These are phyloP conservation scores for Monilinia vaccinii-corymbosi DNA, from an alignment of 2,329 filamentous ascomycete genomes.

Conservation along the genomic window DNA sequence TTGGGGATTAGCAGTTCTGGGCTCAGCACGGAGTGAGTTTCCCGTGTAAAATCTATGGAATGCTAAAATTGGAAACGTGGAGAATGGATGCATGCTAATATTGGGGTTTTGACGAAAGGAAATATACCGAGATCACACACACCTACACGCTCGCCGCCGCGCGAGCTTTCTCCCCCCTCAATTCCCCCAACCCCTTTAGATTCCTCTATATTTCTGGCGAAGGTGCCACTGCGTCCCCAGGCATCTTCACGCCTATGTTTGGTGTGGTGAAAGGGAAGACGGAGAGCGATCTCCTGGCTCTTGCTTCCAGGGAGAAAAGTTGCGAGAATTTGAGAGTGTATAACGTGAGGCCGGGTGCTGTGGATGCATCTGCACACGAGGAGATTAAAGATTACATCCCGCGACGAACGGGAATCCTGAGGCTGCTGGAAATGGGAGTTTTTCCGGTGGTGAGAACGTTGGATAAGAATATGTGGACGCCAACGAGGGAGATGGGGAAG, in stretches of 20 bases:
- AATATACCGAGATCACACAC: conserved; percentile 61
- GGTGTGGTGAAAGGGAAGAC: conserved; percentile 58
- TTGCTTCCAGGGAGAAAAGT: conserved; percentile 32
- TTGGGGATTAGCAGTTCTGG: conserved; percentile 54
- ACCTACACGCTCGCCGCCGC: conserved; percentile 57
- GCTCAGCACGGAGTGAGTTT: conserved; percentile 47
- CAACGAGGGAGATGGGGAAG: conserved; percentile 39
- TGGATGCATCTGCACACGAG: conserved; percentile 41
- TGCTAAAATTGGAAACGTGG: not conserved
- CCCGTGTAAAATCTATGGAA: not conserved
- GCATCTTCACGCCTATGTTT: conserved; percentile 47
- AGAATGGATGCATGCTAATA: not conserved
- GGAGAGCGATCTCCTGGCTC: conserved; percentile 48
- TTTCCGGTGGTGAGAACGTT: conserved; percentile 26
- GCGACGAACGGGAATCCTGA: conserved; percentile 21
- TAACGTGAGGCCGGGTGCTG: conserved; percentile 48
- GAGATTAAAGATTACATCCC: conserved; percentile 33
- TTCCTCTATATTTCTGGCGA: conserved; percentile 61
- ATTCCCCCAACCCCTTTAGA: conserved; percentile 43
- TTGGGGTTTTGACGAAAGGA: conserved; percentile 30
- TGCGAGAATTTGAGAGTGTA: conserved; percentile 43
- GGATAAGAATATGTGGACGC: conserved; percentile 31
- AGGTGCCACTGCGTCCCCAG: conserved; percentile 46
- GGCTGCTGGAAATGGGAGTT: conserved; percentile 11
- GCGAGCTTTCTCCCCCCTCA: conserved; percentile 45